Percentiles rank a stretch among this genome's conserved stretches.
Evolutionary conservation across 495 filamentous ascomycete species (phyloP).

Genomic region (Trichoderma gamsii): DNA sequence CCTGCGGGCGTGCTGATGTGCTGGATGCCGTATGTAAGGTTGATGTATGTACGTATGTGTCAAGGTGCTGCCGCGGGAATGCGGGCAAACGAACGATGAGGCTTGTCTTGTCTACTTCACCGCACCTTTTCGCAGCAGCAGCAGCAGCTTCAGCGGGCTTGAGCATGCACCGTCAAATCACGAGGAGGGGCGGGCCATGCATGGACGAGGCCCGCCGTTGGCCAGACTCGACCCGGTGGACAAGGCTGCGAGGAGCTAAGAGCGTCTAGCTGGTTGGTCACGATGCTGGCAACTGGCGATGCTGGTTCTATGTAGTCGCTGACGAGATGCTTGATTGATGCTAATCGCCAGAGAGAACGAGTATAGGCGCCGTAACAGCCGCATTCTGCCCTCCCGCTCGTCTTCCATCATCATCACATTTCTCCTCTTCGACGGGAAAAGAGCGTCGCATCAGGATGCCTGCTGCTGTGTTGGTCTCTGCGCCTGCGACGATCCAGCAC

Average conservation of each 20-base stretch:
- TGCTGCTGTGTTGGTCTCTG: neutral
- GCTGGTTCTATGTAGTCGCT: neutral
- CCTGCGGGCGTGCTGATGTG: conserved; percentile 2
- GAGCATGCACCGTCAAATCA: conserved; percentile 10
- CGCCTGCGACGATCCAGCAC: neutral
- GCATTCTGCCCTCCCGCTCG: neutral
- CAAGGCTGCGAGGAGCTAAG: conserved; percentile 10
- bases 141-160: neutral
- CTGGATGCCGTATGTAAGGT: neutral
- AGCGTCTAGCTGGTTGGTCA: neutral
- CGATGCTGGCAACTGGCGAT: neutral
- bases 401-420: neutral
- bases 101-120: neutral
- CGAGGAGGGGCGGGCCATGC: conserved; percentile 7
- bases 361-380: neutral
- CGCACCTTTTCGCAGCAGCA: neutral
- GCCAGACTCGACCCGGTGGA: conserved; percentile 1
- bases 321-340: neutral
- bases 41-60: neutral
- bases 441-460: neutral
- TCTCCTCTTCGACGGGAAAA: too few species aligned
- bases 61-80: conserved; percentile 3
- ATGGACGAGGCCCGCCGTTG: conserved; percentile 13
- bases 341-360: neutral
- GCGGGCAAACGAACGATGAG: neutral